These are phyloP conservation scores for Cutaneotrichosporon daszewskae DNA, from an alignment of 1,284 basidiomycete genomes.

Conservation along the genomic window DNA sequence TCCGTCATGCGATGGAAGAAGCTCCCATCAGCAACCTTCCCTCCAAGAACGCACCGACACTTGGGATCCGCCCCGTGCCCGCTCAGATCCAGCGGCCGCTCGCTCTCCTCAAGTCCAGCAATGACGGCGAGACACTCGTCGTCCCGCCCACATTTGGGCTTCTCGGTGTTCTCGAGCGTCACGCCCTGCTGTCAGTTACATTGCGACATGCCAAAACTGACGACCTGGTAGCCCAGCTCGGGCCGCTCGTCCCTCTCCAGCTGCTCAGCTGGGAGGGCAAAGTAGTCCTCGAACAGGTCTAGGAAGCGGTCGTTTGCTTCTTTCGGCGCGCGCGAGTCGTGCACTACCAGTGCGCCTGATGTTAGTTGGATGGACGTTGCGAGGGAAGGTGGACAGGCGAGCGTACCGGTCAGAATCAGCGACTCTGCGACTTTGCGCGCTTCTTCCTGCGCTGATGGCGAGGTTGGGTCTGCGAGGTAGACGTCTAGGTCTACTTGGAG, in stretches of 20 bases:
- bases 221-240: slow-evolving; percentile 57
- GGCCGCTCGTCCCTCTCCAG: slow-evolving; percentile 72
- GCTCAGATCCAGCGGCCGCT: slow-evolving; percentile 68
- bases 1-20: slow-evolving; percentile 86
- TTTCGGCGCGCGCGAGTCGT: slow-evolving; percentile 75
- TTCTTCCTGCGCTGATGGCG: slow-evolving; percentile 48
- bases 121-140: slow-evolving; percentile 44
- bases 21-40: slow-evolving; percentile 17
- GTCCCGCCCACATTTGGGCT: slow-evolving; percentile 67
- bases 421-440: slow-evolving; percentile 64
- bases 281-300: slow-evolving; percentile 78
- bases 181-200: slow-evolving; percentile 57
- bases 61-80: slow-evolving; percentile 78
- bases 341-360: slow-evolving; percentile 77
- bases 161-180: slow-evolving; percentile 87
- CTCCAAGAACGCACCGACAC: slow-evolving; percentile 54
- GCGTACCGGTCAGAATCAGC: slow-evolving; percentile 59
- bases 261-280: slow-evolving; percentile 60
- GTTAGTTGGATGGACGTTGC: no score
- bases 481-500: slow-evolving; percentile 62
- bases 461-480: slow-evolving; percentile 55
- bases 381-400: no score
- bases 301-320: slow-evolving; percentile 72
- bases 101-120: slow-evolving; percentile 57
- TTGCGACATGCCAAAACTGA: slow-evolving; percentile 10